Conservation (phyloP, 2,329 filamentous ascomycete genomes). For the Cladosporium sp. region DNA sequence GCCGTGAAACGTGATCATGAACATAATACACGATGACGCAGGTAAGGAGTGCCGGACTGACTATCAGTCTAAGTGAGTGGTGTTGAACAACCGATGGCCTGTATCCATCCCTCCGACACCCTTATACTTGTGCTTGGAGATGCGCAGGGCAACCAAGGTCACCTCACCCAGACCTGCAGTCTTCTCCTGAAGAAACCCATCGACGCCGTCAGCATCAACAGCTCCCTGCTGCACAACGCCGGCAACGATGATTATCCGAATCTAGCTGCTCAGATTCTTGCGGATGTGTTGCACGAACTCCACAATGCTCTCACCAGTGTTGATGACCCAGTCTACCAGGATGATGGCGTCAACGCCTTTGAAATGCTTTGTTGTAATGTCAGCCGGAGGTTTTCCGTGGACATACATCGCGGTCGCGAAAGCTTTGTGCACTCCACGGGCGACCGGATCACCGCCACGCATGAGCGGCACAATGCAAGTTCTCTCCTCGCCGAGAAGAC, state of each 20-base stretch:
- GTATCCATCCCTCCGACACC: conserved; percentile 54
- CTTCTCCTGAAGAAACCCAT: conserved; percentile 13
- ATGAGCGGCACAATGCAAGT: conserved; percentile 59
- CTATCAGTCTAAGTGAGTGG: conserved; percentile 41
- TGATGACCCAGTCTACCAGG: conserved; percentile 59
- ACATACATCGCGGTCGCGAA: conserved; percentile 52
- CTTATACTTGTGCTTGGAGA: conserved; percentile 55
- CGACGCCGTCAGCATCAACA: conserved; percentile 20
- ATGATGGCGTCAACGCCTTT: conserved; percentile 40
- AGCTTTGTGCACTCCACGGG: conserved; percentile 51
- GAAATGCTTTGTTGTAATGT: conserved; percentile 45
- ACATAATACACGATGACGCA: no score
- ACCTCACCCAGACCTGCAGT: conserved; percentile 23
- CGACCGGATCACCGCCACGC: conserved; percentile 61
- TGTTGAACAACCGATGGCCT: conserved; percentile 58
- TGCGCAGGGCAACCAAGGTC: conserved; percentile 49
- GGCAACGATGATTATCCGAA: conserved; percentile 53
- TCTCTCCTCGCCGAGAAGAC: conserved; percentile 43
- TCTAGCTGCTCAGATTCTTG: conserved; percentile 25
- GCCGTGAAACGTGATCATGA: no score
- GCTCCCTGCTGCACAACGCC: conserved; percentile 50
- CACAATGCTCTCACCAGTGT: conserved; percentile 50
- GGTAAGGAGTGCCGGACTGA: neutral
- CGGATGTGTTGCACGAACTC: conserved; percentile 49
- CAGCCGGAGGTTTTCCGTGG: conserved; percentile 39